A percentile compares a stretch with the other conserved stretches of the same genome.
phyloP scores from a whole-genome alignment of 2,329 filamentous ascomycete genomes.

The Penicillium aurantiogriseum region DNA sequence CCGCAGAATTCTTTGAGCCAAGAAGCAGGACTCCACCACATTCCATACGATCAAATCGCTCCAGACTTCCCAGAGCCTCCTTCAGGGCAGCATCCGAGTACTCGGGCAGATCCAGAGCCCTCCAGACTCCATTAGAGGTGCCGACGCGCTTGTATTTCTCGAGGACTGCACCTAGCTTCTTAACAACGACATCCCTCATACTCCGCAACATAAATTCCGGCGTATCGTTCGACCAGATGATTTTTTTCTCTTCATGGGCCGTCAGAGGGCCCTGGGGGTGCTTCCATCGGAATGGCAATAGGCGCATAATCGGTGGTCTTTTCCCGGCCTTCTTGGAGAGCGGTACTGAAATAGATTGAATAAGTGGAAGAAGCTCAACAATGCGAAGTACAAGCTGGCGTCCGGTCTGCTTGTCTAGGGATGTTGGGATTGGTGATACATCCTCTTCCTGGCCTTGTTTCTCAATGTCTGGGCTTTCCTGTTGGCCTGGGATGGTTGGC shows the following conservation, averaged over 20 bases:
- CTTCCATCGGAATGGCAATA: slow-evolving; percentile 41
- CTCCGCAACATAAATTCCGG: slow-evolving; percentile 40
- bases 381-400: slow-evolving; percentile 29
- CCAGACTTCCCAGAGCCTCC: slow-evolving; percentile 22
- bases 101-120: slow-evolving; percentile 20
- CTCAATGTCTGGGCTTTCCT: accelerated
- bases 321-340: slow-evolving; percentile 13
- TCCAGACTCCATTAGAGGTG: slow-evolving; percentile 29
- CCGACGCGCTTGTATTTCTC: slow-evolving; percentile 20
- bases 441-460: background rate
- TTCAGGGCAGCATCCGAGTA: slow-evolving; percentile 22
- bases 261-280: slow-evolving; percentile 30
- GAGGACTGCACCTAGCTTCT: slow-evolving; percentile 37
- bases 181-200: slow-evolving; percentile 38
- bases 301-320: slow-evolving; percentile 14
- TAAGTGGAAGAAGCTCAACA: slow-evolving; percentile 26
- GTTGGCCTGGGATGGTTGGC: background rate
- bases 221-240: slow-evolving; percentile 52
- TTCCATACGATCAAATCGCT: slow-evolving; percentile 29
- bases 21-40: slow-evolving; percentile 32
- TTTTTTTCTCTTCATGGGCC: slow-evolving; percentile 24
- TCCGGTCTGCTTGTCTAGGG: slow-evolving; percentile 1
- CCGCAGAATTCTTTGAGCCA: background rate
- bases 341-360: slow-evolving; percentile 21
- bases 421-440: background rate